These are phyloP conservation scores for Neurospora africana DNA, from an alignment of 495 filamentous ascomycete species.

Conservation along the genomic window DNA sequence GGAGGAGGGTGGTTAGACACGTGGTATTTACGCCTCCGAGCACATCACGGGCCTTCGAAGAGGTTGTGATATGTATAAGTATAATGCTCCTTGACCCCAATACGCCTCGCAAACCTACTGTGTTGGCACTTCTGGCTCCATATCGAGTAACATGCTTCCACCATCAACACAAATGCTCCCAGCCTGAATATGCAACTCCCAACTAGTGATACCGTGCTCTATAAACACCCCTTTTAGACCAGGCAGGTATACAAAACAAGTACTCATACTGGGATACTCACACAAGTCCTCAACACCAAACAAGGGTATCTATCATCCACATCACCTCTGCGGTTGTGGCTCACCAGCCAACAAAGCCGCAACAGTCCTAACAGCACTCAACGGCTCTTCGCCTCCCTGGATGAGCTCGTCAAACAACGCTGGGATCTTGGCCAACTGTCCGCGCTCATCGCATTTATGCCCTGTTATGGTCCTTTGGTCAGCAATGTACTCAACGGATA, in stretches of 20 bases:
- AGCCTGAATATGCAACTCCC: background rate
- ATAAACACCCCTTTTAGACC: background rate
- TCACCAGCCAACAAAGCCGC: conserved; percentile 41
- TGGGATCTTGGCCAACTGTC: conserved; percentile 39
- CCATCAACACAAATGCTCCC: background rate
- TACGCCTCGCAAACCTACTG: background rate
- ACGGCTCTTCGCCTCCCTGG: conserved; percentile 36
- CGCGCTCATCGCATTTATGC: conserved; percentile 39
- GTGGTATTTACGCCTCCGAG: background rate
- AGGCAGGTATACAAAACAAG: background rate
- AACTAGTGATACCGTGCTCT: background rate
- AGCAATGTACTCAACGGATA: conserved; percentile 7
- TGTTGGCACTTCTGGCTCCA: background rate
- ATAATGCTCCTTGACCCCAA: background rate
- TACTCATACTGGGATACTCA: background rate
- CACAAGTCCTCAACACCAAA: background rate
- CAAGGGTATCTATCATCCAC: background rate
- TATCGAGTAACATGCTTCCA: background rate
- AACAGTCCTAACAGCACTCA: conserved; percentile 41
- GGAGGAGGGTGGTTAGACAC: background rate
- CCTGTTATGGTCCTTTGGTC: conserved; percentile 23
- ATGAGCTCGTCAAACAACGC: conserved; percentile 42
- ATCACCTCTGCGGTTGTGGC: conserved; percentile 2
- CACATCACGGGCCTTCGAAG: background rate
- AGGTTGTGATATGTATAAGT: background rate